phyloP scores from a whole-genome alignment of 129 eudicot species.

The Silybum marianum region DNA sequence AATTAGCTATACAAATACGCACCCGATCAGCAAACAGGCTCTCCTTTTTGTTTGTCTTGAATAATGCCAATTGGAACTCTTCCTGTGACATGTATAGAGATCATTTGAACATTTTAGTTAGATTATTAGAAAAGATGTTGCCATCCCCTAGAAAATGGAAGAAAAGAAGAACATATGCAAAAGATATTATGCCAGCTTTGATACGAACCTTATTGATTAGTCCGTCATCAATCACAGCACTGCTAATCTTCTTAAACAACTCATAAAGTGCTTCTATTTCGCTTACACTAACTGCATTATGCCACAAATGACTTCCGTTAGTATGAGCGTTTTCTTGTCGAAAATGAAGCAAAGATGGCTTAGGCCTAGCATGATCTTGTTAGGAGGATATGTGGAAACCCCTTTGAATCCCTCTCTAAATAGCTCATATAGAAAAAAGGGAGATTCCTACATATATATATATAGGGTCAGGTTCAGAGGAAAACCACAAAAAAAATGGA shows the following conservation, averaged over 20 bases:
- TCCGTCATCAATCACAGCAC: conserved; percentile 74
- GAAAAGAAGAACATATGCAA: not conserved
- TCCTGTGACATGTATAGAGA: too few species aligned
- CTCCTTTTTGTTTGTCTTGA: conserved; percentile 9
- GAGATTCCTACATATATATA: too few species aligned
- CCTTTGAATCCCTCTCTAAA: too few species aligned
- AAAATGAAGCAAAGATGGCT: too few species aligned
- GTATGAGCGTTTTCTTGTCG: not conserved
- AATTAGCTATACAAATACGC: too few species aligned
- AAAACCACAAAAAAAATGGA: too few species aligned
- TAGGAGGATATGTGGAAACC: too few species aligned
- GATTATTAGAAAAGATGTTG: not conserved
- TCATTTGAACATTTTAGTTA: too few species aligned
- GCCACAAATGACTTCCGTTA: conserved; percentile 12
- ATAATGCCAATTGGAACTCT: too few species aligned
- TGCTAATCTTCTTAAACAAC: conserved; percentile 65
- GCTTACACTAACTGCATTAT: conserved; percentile 62
- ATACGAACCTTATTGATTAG: conserved; percentile 57
- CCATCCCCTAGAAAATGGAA: not conserved
- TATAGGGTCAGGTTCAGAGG: too few species aligned
- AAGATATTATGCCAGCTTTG: not conserved
- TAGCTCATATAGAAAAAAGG: conserved; percentile 5
- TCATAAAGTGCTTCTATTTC: conserved; percentile 67
- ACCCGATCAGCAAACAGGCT: too few species aligned
- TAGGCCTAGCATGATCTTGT: too few species aligned